Conservation (phyloP, 1,139 yeast genomes). For the Saccharomycopsis phalli region DNA sequence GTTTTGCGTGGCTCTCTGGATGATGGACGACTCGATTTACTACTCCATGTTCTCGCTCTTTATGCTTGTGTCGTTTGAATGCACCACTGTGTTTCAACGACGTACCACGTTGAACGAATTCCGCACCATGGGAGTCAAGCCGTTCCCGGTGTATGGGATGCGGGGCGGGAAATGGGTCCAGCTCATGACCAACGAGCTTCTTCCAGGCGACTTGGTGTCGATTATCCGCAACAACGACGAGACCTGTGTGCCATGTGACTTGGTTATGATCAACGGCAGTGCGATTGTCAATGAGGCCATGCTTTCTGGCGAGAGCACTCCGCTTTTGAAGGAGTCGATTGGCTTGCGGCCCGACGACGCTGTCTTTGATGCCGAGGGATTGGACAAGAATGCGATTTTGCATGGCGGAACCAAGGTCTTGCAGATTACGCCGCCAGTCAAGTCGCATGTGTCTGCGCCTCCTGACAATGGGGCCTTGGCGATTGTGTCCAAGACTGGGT, state of each 20-base stretch:
- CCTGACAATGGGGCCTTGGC: conserved; percentile 95
- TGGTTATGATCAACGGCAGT: conserved; percentile 75
- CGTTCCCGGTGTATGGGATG: conserved; percentile 66
- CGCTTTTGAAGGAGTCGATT: conserved; percentile 85
- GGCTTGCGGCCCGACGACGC: conserved; percentile 73
- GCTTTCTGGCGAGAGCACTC: conserved; percentile 98
- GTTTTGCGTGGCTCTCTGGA: conserved; percentile 93
- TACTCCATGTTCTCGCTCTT: conserved; percentile 84
- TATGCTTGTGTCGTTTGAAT: conserved; percentile 89
- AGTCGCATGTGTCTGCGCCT: conserved; percentile 43
- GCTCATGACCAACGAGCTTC: conserved; percentile 61
- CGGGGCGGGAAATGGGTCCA: conserved; percentile 66
- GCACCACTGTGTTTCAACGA: conserved; percentile 92
- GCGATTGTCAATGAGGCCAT: conserved; percentile 95
- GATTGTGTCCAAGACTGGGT: conserved; percentile 85
- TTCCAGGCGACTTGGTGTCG: conserved; percentile 92
- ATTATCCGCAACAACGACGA: conserved; percentile 84
- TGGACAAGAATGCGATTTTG: conserved; percentile 81
- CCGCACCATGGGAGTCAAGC: conserved; percentile 95
- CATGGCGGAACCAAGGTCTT: conserved; percentile 97
- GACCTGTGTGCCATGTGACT: conserved; percentile 93
- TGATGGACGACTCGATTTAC: conserved; percentile 96
- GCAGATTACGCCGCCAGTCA: conserved; percentile 71
- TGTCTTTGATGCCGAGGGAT: conserved; percentile 59
- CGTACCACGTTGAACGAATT: conserved; percentile 90